Evolutionary conservation across 306 rosid species (phyloP).

Genomic region (Dalbergia oliveri): DNA sequence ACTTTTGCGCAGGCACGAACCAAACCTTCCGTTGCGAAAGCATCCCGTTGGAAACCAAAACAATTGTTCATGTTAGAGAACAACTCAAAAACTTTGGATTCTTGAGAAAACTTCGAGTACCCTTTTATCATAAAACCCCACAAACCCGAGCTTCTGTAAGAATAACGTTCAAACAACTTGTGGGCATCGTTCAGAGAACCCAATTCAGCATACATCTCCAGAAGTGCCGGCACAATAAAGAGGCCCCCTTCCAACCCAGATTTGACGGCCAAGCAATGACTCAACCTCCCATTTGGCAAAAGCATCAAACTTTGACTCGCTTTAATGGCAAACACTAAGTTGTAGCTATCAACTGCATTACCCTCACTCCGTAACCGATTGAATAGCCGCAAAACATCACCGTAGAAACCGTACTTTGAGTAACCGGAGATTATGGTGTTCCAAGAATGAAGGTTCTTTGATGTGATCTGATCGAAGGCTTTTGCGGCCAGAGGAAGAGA

Average conservation of each 20-base stretch:
- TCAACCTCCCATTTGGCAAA: slow-evolving; percentile 35
- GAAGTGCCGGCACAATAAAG: slow-evolving; percentile 19
- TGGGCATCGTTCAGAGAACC: slow-evolving; percentile 35
- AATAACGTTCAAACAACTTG: slow-evolving; percentile 36
- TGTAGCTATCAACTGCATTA: slow-evolving; percentile 28
- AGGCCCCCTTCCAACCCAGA: slow-evolving; percentile 42
- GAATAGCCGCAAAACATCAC: slow-evolving; percentile 24
- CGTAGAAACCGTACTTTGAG: slow-evolving; percentile 16
- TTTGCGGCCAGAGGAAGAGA: slow-evolving; percentile 38
- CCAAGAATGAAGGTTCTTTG: slow-evolving; percentile 39
- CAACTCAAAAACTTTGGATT: slow-evolving; percentile 32
- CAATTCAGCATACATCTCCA: slow-evolving; percentile 21
- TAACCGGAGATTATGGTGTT: slow-evolving; percentile 38
- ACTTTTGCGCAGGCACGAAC: slow-evolving; percentile 29
- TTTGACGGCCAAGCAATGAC: slow-evolving; percentile 37
- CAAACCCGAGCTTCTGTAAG: slow-evolving; percentile 27
- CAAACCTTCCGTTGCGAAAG: slow-evolving; percentile 34
- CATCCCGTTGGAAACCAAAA: slow-evolving; percentile 28
- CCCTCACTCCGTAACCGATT: slow-evolving; percentile 25
- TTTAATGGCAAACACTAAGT: slow-evolving; percentile 37
- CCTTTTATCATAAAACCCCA: slow-evolving; percentile 43
- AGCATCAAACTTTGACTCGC: slow-evolving; percentile 16
- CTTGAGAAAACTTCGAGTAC: slow-evolving; percentile 34
- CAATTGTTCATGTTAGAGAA: background rate
- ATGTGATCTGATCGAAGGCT: slow-evolving; percentile 27